phyloP scores from a whole-genome alignment of 208 protist species.

The Entamoeba dispar region DNA sequence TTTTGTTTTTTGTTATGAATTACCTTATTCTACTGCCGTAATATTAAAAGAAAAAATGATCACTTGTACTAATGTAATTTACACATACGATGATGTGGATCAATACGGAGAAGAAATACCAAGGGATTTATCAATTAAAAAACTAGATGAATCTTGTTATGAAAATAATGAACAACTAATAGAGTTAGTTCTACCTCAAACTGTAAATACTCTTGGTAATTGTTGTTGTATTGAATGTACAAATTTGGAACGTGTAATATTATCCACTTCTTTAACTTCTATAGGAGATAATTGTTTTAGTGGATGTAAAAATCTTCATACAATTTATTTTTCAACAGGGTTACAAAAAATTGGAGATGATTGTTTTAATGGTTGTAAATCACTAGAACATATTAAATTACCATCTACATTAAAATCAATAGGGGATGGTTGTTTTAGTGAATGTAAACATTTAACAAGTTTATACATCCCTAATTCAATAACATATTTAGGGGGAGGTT shows the following conservation, averaged over 20 bases:
- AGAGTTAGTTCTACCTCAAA: neutral
- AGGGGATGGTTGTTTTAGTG: neutral
- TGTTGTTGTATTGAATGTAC: neutral
- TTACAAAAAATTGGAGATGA: neutral
- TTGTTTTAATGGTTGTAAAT: neutral
- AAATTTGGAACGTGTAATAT: neutral
- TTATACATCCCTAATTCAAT: neutral
- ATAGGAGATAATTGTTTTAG: neutral
- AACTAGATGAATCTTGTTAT: neutral
- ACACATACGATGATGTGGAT: neutral
- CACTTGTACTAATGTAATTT: neutral
- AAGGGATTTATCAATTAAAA: neutral
- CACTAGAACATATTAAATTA: neutral
- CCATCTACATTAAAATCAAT: neutral
- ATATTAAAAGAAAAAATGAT: neutral
- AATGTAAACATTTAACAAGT: neutral
- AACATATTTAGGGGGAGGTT: neutral
- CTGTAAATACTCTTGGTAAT: neutral
- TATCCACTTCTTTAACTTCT: neutral
- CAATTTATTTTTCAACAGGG: neutral
- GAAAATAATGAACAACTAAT: neutral
- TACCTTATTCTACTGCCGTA: neutral
- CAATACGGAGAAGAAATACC: neutral
- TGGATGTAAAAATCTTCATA: neutral
- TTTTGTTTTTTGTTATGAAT: neutral